Base-by-base conservation (phyloP, 164 flowering plant species). In the Macadamia integrifolia region DNA sequence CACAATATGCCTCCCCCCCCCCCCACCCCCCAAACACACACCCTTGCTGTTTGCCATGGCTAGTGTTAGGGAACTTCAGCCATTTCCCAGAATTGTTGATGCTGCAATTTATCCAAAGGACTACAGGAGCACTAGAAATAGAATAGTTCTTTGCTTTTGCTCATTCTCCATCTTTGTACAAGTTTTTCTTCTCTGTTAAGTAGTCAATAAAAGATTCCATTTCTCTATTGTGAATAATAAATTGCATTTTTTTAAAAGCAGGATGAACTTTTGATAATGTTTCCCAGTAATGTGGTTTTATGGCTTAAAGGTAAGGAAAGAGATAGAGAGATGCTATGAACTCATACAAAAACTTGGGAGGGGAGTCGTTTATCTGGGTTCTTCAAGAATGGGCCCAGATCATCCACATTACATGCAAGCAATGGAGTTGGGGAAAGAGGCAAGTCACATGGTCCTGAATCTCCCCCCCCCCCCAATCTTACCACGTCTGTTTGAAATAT, bases 321-420 rank as follows among this genome's bases (percentile, higher is more conserved):
- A 94, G 76, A 88, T 92, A 55, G 72, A 82, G 67, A 71, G 66
- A 68, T 91, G 97, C 79, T 91, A 90, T 71, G 80, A 83, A 48
- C 90, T 94, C 60, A 89, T 92, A 77, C 71, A 80, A 69, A 85
- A 81, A 69, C 90, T 92, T 50, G 99, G 97, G 44, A 88, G 91
- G 70, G 99, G 97, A 71, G 95, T 86, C 30, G 80, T 88, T 14
- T 94, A 92, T 76, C 71, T 94, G 68, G 97, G 97, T 66, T 94
- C 99, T 57, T 80, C 99, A 58, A 88, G 97, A 71, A 80, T 90
- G 80, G 84, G 81, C 43, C 74, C 87, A 32, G 77, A 71, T 62
- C 93, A 90, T 81, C 80, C 87, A 50, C 95, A 92, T 80, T 94
- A 87, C 76, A n/a, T 57, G 66, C 88, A 83, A 71, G 61, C 94